A percentile compares a stretch with the other conserved stretches of the same genome.
phyloP scores from a whole-genome alignment of 257 asterid species.

The Plantago major region DNA sequence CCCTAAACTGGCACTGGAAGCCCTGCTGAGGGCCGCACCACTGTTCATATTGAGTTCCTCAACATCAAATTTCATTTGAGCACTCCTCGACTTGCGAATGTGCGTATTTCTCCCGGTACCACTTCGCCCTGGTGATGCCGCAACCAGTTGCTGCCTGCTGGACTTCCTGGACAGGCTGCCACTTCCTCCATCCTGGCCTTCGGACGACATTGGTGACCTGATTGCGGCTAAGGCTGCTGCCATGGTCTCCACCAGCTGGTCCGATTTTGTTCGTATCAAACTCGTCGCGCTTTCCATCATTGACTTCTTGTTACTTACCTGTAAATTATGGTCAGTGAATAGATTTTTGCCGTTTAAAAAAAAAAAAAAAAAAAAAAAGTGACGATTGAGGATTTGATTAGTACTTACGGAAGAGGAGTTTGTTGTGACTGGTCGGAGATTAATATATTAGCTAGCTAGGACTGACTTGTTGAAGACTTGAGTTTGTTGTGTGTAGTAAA shows the following conservation, averaged over 20 bases:
- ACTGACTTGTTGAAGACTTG: neutral
- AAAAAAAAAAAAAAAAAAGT: no score
- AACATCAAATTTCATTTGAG: slow-evolving; percentile 74
- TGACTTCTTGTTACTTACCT: neutral
- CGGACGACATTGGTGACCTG: slow-evolving; percentile 40
- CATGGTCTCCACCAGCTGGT: slow-evolving; percentile 73
- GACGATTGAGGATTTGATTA: no score
- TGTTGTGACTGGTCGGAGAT: neutral
- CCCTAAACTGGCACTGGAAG: slow-evolving; percentile 95
- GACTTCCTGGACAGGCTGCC: slow-evolving; percentile 59
- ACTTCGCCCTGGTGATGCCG: slow-evolving; percentile 60
- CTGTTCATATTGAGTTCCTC: slow-evolving; percentile 75
- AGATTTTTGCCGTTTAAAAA: no score
- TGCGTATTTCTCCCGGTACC: slow-evolving; percentile 42
- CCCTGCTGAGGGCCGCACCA: slow-evolving; percentile 93
- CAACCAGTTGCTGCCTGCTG: slow-evolving; percentile 35
- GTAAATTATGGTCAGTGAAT: neutral
- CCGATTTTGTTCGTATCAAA: slow-evolving; percentile 75
- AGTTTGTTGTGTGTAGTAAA: neutral
- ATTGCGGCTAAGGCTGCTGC: slow-evolving; percentile 61
- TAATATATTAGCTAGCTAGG: neutral
- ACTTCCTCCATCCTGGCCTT: slow-evolving; percentile 18
- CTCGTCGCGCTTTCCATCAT: slow-evolving; percentile 49
- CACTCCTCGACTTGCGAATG: slow-evolving; percentile 87
- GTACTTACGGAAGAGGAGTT: neutral